Base-by-base conservation (phyloP, 2,329 filamentous ascomycete genomes). In the Aspergillus jensenii region DNA sequence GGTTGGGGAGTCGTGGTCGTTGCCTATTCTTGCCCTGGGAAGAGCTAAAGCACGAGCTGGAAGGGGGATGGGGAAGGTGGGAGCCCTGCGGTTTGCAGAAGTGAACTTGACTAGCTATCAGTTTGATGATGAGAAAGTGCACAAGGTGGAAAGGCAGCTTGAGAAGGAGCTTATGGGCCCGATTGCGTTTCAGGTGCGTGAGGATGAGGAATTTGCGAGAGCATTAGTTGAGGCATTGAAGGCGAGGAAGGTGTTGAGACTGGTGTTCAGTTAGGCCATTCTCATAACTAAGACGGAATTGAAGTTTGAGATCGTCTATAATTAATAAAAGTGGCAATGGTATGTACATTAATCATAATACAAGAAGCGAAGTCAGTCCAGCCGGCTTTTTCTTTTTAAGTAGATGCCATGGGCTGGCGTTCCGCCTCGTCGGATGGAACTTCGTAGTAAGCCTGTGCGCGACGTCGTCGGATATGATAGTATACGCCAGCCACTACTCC, bases 381-480 rank as follows among this genome's bases (percentile, higher is more conserved):
- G 19, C 27, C 12, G 12, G 7, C 27, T 11, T 31, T 31, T 11
- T 19, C 17, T 8, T 23, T 17, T 33, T 33, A 52, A 12, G 31
- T 14, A 37, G 41, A 31, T 14, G 66, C 61, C 44, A 65, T 63
- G 6, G 63, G 65, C 7, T 65, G 40, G 15, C 63, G 64, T 52
- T 71, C 70, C n/a, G 44, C 21, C 35, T 54, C 52, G 9, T 71
- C 70, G 2, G 65, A 66, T 12, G 69, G 65, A 53, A 73, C 61
- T 39, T 70, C 65, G 11, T 65, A 59, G 59, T 73, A 73, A 48
- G 68, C 61, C 55, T 62, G 62, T 44, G 53, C 56, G 56, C 65
- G 67, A 48, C 68, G 68, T 4, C 56, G 56, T 14, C 64, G 56
- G 12, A 68, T 43, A 19, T 62, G 46, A 27, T 62, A 65, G 55